These are phyloP conservation scores for Leucaena leucocephala DNA, from an alignment of 306 rosid genomes.

Conservation along the genomic window DNA sequence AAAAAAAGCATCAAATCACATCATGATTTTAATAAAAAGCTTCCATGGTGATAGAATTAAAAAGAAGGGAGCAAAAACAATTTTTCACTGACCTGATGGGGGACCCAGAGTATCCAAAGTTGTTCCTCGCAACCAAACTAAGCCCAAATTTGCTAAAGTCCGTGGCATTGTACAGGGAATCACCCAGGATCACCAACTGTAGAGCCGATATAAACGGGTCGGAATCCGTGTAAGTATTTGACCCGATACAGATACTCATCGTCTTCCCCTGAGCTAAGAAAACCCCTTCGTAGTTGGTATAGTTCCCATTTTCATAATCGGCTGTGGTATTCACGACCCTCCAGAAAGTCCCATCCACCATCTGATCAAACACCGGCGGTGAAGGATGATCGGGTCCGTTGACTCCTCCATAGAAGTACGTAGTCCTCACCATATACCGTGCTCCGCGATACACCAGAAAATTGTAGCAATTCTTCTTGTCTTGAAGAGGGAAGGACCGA, in stretches of 20 bases:
- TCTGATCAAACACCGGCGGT: slow-evolving; percentile 93
- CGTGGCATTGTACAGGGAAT: slow-evolving; percentile 73
- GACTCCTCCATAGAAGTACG: slow-evolving; percentile 77
- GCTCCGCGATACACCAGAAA: slow-evolving; percentile 60
- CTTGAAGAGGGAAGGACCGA: slow-evolving; percentile 64
- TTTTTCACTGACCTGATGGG: slow-evolving; percentile 54
- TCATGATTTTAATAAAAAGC: neutral
- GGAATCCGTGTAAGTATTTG: slow-evolving; percentile 70
- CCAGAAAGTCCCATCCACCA: slow-evolving; percentile 88
- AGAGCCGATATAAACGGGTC: slow-evolving; percentile 90
- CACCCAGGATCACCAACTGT: slow-evolving; percentile 61
- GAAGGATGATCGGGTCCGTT: slow-evolving; percentile 50
- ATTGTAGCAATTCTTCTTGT: slow-evolving; percentile 65
- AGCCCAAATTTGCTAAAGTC: slow-evolving; percentile 54
- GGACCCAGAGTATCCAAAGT: slow-evolving; percentile 73
- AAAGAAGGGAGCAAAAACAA: neutral
- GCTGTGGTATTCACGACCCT: slow-evolving; percentile 69
- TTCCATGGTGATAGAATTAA: neutral
- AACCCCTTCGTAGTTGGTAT: slow-evolving; percentile 73
- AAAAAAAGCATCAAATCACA: neutral
- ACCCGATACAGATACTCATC: slow-evolving; percentile 73
- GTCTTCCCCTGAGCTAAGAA: slow-evolving; percentile 68
- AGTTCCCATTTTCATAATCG: slow-evolving; percentile 47
- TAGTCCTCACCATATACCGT: slow-evolving; percentile 66
- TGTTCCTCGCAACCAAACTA: slow-evolving; percentile 59